Evolutionary conservation across 805 yeast species (phyloP).

Genomic region (Cyberlindnera nakhonratchasimensis): DNA sequence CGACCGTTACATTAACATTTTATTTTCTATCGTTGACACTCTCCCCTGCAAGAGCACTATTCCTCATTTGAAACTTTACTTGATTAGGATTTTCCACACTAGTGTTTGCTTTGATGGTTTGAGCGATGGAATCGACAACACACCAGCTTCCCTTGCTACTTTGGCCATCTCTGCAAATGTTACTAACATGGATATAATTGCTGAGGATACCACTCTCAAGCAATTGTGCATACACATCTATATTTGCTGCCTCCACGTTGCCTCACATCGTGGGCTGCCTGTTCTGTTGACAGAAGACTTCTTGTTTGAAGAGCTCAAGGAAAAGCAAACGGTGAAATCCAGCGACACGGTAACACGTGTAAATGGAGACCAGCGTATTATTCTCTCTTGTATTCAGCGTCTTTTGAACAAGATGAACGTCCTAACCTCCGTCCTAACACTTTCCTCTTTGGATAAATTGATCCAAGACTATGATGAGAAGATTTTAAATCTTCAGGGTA

Average conservation of each 20-base stretch:
- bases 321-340: too few species aligned
- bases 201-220: slow-evolving; percentile 9
- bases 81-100: slow-evolving; percentile 13
- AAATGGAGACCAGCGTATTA: neutral
- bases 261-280: slow-evolving; percentile 21
- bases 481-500: slow-evolving; percentile 3
- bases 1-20: slow-evolving; percentile 19
- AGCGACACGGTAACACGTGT: neutral
- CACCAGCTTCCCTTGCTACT: slow-evolving; percentile 9
- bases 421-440: slow-evolving; percentile 9
- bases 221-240: slow-evolving; percentile 22
- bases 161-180: slow-evolving; percentile 18
- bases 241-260: slow-evolving; percentile 14
- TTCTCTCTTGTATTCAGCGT: slow-evolving; percentile 4
- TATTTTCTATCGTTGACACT: slow-evolving; percentile 11
- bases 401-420: slow-evolving; percentile 12
- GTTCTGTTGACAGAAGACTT: slow-evolving; percentile 17
- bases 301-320: slow-evolving; percentile 15
- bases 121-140: slow-evolving; percentile 1
- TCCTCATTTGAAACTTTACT: slow-evolving; percentile 11
- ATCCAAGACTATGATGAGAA: slow-evolving; percentile 14
- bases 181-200: slow-evolving; percentile 14
- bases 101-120: slow-evolving; percentile 14
- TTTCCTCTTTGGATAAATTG: slow-evolving; percentile 6
- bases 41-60: slow-evolving; percentile 3